Evolutionary conservation across 768 basidiomycete species (phyloP), one percentile per base, ranked within the genome.

Genomic region (Psilocybe tampanensis): DNA sequence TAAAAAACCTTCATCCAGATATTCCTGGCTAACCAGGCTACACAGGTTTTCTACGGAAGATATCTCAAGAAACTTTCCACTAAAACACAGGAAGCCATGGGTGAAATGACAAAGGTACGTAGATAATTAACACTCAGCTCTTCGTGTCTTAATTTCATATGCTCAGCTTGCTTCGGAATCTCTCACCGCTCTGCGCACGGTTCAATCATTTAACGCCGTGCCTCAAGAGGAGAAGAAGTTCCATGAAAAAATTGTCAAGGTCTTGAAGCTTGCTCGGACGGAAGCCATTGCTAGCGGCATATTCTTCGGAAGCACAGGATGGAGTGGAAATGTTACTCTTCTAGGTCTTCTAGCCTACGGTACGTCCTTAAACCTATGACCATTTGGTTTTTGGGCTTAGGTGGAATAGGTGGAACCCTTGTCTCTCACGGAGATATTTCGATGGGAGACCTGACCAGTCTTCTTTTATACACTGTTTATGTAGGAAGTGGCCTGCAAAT

Each of bases 301-400:
- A 49, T 99, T 99, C 76, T 97, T 91, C 70, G 96, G 95, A 17
- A 86, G 86, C 52, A 93, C 89, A 0, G 90, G 93, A 1, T 91
- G 93, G 88, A 94, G 94, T 54, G 95, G 96, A 11, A 98, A 98
- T 67, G 79, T 96, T 51, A 95, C 96, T 0, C 71, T 98, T 45
- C 78, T 99, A 43, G 91, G 87, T 47, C 74, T 99, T 23, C 77
- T 99, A 29, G 94, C 94, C 43, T 99, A 97, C 66, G 96, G 95
- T 90, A 62, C 43, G 82, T 68, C 11, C 26, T 29, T 32, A 15
- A 21, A 24, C 8, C 34, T 8, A 21, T 6, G 7, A 18, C 33
- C 18, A 3, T 19, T 39, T 21, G 9, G n/a, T 18, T 18, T 43
- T 13, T 50, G 24, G 29, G 49, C 63, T 22, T 32, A 29, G n/a